A percentile compares a stretch with the other conserved stretches of the same genome.
phyloP scores from a whole-genome alignment of 331 rosid species.

The Spiraea crenata region DNA sequence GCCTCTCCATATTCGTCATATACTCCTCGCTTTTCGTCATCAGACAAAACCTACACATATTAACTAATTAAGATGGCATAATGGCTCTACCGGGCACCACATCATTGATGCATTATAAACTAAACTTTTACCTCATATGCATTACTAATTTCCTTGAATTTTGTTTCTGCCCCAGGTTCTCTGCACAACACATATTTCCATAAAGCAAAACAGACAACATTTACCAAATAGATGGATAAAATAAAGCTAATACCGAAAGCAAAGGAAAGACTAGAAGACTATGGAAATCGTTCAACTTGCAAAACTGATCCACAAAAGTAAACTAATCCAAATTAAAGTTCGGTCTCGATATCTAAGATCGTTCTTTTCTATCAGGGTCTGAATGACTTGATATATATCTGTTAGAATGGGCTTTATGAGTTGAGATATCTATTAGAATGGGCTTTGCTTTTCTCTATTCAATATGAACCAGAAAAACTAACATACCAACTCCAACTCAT shows the following conservation, averaged over 20 bases:
- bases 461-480: not conserved
- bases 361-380: no score
- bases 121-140: conserved; percentile 81
- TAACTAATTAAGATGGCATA: conserved; percentile 5
- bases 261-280: not conserved
- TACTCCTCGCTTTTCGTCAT: conserved; percentile 84
- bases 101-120: conserved; percentile 19
- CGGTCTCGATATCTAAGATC: no score
- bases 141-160: conserved; percentile 91
- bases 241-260: conserved; percentile 7
- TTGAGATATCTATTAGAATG: not conserved
- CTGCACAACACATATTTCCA: conserved; percentile 42
- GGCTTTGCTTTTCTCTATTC: not conserved
- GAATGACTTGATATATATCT: no score
- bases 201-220: conserved; percentile 16
- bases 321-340: no score
- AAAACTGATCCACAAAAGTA: not conserved
- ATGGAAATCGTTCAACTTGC: not conserved
- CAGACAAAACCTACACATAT: conserved; percentile 82
- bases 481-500: not conserved
- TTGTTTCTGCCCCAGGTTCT: conserved; percentile 78
- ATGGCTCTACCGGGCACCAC: conserved; percentile 13
- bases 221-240: conserved; percentile 10
- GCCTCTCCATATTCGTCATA: conserved; percentile 97
- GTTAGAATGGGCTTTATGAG: not conserved